Percentiles rank a stretch among this genome's conserved stretches.
Evolutionary conservation across 257 asterid species (phyloP).

Genomic region (Ehretia macrophylla): DNA sequence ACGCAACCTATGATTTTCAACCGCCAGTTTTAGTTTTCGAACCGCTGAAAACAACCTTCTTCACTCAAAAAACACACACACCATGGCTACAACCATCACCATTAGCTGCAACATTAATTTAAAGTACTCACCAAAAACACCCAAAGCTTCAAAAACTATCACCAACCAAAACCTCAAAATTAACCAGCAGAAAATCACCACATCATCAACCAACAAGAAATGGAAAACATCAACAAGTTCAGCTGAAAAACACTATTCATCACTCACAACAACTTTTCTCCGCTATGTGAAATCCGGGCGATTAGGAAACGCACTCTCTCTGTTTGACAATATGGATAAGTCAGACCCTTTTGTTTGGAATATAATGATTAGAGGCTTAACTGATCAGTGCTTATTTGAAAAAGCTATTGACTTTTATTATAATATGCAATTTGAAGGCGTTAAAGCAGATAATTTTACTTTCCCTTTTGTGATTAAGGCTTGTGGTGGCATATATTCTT

Average conservation of each 20-base stretch:
- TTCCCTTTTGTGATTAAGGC: slow-evolving; percentile 68
- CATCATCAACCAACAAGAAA: slow-evolving; percentile 1
- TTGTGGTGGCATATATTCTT: slow-evolving; percentile 32
- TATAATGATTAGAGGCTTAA: slow-evolving; percentile 44
- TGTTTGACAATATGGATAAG: slow-evolving; percentile 46
- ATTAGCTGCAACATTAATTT: not conserved
- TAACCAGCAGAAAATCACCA: slow-evolving; percentile 8
- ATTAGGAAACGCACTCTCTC: slow-evolving; percentile 45
- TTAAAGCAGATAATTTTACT: slow-evolving; percentile 42
- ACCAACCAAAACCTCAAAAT: slow-evolving; percentile 19
- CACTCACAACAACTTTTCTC: slow-evolving; percentile 25
- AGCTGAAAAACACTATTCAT: slow-evolving; percentile 3
- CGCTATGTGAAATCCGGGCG: slow-evolving; percentile 28
- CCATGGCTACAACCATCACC: slow-evolving; percentile 3
- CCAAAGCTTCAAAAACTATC: slow-evolving; percentile 21
- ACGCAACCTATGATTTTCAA: not conserved
- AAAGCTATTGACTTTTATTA: slow-evolving; percentile 45
- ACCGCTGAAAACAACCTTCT: not conserved
- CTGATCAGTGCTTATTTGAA: slow-evolving; percentile 37
- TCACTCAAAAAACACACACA: not conserved
- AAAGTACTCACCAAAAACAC: slow-evolving; percentile 13
- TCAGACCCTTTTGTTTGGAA: slow-evolving; percentile 50
- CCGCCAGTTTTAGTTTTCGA: slow-evolving; percentile 2
- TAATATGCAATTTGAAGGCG: slow-evolving; percentile 44
- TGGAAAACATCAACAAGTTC: slow-evolving; percentile 7